phyloP scores from a whole-genome alignment of 1,139 yeast genomes.

The Citeromyces hawaiiensis region DNA sequence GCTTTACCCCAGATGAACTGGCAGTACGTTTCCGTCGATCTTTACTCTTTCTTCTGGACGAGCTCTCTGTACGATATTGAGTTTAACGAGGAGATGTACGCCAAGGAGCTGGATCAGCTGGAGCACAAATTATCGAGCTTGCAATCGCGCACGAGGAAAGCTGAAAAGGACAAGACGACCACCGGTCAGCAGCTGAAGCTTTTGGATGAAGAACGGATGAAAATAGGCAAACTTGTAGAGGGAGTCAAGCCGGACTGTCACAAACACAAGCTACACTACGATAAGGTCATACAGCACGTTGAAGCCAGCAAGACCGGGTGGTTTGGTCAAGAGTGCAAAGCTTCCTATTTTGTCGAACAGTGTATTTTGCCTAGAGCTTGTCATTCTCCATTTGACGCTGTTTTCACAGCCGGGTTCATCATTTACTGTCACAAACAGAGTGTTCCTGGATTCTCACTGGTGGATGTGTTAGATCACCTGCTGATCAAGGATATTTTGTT shows the following conservation, averaged over 20 bases:
- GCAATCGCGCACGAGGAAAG: background rate
- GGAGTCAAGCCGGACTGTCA: conserved; percentile 13
- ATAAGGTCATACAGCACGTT: conserved; percentile 7
- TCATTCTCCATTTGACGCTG: conserved; percentile 80
- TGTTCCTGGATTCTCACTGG: conserved; percentile 28
- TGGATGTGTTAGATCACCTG: conserved; percentile 31
- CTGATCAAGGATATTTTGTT: conserved; percentile 36
- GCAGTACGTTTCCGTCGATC: conserved; percentile 23
- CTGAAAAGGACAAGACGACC: conserved; percentile 19
- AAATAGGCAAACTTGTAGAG: conserved; percentile 17
- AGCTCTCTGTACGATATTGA: conserved; percentile 63
- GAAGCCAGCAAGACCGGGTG: conserved; percentile 1
- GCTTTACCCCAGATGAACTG: conserved; percentile 20
- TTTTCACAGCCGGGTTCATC: conserved; percentile 52
- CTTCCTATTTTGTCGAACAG: conserved; percentile 34
- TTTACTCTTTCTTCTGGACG: conserved; percentile 64
- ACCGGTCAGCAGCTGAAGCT: conserved; percentile 11
- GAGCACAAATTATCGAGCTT: conserved; percentile 4
- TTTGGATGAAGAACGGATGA: conserved; percentile 11
- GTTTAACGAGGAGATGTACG: conserved; percentile 38
- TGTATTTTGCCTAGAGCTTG: conserved; percentile 69
- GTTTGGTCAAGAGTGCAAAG: conserved; percentile 13
- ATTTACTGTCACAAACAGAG: conserved; percentile 31
- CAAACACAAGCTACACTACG: conserved; percentile 22
- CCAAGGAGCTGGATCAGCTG: conserved; percentile 25